Percentiles rank a stretch among this genome's conserved stretches.
phyloP scores from a whole-genome alignment of 495 filamentous ascomycete species.

The Xylaria telfairii region DNA sequence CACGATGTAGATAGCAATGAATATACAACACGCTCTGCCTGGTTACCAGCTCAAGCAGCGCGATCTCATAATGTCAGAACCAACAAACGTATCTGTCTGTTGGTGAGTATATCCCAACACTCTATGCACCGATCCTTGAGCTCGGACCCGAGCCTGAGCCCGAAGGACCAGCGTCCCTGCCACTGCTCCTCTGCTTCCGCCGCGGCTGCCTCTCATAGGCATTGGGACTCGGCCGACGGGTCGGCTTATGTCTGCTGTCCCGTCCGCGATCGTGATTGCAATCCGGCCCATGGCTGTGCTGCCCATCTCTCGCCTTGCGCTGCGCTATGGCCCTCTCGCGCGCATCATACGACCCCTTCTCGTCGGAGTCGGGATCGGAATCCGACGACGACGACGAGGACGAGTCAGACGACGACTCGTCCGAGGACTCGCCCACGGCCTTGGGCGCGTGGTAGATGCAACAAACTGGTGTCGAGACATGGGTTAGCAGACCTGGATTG shows the following conservation, averaged over 20 bases:
- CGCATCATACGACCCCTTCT: slow-evolving; percentile 34
- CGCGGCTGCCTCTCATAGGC: slow-evolving; percentile 94
- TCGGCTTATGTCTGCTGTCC: slow-evolving; percentile 37
- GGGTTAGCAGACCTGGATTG: not conserved
- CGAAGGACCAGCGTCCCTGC: slow-evolving; percentile 3
- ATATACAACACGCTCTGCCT: not conserved
- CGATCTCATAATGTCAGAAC: not conserved
- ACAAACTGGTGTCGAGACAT: slow-evolving; percentile 68
- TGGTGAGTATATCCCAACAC: not conserved
- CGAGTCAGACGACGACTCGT: slow-evolving; percentile 72
- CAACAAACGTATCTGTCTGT: not conserved
- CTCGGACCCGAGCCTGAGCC: not conserved
- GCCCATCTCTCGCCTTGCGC: slow-evolving; percentile 38
- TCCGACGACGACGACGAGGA: slow-evolving; percentile 58
- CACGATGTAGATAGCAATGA: not conserved
- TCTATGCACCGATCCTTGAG: not conserved
- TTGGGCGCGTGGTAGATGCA: slow-evolving; percentile 95
- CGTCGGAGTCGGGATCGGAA: slow-evolving; percentile 47
- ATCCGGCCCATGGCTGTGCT: slow-evolving; percentile 38
- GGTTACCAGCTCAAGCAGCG: not conserved
- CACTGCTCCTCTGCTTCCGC: slow-evolving; percentile 35
- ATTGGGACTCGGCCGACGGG: slow-evolving; percentile 79
- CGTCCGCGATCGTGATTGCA: slow-evolving; percentile 1
- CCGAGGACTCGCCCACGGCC: slow-evolving; percentile 82
- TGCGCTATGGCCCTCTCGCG: slow-evolving; percentile 34